A percentile compares a stretch with the other conserved stretches of the same genome.
phyloP scores from a whole-genome alignment of 331 rosid species.

The Prunus yedoensis region DNA sequence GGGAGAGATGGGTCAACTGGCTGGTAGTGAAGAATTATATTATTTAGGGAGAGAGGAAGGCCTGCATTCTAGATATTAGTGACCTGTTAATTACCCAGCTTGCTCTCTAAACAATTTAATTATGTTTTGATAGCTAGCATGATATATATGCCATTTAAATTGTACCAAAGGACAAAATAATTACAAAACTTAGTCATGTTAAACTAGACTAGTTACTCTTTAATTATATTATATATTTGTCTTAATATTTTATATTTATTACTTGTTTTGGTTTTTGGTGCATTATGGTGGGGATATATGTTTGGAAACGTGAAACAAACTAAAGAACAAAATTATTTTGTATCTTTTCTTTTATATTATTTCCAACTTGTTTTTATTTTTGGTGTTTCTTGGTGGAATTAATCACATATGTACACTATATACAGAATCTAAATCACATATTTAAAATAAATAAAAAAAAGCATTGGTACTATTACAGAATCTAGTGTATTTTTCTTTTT shows the following conservation, averaged over 20 bases:
- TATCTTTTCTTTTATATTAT: slow-evolving; percentile 2
- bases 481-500: not conserved
- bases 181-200: slow-evolving; percentile 13
- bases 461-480: not conserved
- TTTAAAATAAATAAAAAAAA: not conserved
- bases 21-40: slow-evolving; percentile 22
- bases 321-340: slow-evolving; percentile 7
- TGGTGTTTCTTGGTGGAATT: not conserved
- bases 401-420: not conserved
- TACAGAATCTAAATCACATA: not conserved
- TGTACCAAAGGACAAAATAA: slow-evolving; percentile 19
- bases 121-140: not conserved
- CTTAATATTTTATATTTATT: not conserved
- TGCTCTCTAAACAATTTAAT: not conserved
- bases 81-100: slow-evolving; percentile 16
- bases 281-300: slow-evolving; percentile 3
- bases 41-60: slow-evolving; percentile 5
- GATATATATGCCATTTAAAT: not conserved
- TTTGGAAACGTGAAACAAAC: slow-evolving; percentile 3
- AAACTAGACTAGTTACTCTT: slow-evolving; percentile 4
- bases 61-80: slow-evolving; percentile 22
- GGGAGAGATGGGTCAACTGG: slow-evolving; percentile 38
- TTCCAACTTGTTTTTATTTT: too few species aligned
- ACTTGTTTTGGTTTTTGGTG: not conserved
- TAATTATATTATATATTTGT: not conserved